Evolutionary conservation across 2,329 filamentous ascomycete genomes (phyloP), one percentile per base, ranked within the genome.

Genomic region (Hirsutella thompsonii): DNA sequence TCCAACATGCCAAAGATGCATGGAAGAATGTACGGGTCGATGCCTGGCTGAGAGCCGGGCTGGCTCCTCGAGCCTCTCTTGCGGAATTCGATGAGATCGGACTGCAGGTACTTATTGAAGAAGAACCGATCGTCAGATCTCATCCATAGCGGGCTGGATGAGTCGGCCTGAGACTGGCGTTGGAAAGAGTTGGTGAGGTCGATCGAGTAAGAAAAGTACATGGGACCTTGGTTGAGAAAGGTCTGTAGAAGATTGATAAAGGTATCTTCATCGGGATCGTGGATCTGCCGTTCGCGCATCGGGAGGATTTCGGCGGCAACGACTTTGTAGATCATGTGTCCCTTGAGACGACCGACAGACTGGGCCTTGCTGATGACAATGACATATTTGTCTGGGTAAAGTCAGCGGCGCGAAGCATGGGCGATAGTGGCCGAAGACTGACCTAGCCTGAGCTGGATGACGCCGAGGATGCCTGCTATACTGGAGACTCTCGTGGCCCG

Each of bases 161-260:
- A 65, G 58, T 94, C 79, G 48, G 78, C 69, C 50, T 89, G 79
- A 3, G 89, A 80, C 59, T 96, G 92, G 48, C 92, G 80, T 66
- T 98, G 92, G 67, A 96, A 94, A 58, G 79, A 89, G 69, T 94
- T 98, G 52, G 92, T 98, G 48, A 98, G 74, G 62, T 98, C 92
- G 59, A 94, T 78, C 8, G 89, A 90, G 68, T 98, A 98, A 43
- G 92, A 96, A 56, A 95, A 98, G 72, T 94, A 96, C 81, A 96
- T 88, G 8, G 90, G 87, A 0, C 84, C 85, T 11, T 76, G 80
- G 59, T 83, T 83, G 52, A 98, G 74, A 47, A 92, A 79, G 37
- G 74, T 77, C 61, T 88, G 88, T 51, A 98, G 75, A 41, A 96
- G 72, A 38, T 70, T 65, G 41, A 96, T 74, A 61, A 95, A 96